phyloP scores from a whole-genome alignment of 129 eudicot genomes.

The Scalesia atractyloides region DNA sequence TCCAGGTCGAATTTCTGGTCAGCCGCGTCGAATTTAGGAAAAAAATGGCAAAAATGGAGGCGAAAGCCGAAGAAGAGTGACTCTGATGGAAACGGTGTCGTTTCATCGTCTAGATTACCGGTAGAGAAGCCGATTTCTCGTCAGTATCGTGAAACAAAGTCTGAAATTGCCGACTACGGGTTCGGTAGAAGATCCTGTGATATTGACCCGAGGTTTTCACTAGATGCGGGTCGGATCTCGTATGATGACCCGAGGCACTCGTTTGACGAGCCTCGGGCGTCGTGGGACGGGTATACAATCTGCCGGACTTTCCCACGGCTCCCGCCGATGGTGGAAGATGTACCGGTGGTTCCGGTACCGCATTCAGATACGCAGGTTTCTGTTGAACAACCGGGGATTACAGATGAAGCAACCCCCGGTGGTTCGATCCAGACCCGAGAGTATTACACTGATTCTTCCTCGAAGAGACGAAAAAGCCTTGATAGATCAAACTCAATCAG shows the following conservation, averaged over 20 bases:
- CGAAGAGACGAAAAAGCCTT: conserved; percentile 80
- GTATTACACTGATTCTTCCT: conserved; percentile 88
- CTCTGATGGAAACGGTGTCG: conserved; percentile 35
- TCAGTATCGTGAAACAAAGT: conserved; percentile 73
- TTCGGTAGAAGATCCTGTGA: conserved; percentile 91
- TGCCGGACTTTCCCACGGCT: conserved; percentile 71
- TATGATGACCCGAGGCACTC: conserved; percentile 86
- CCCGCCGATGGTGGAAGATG: conserved; percentile 88
- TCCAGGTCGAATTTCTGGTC: conserved; percentile 66
- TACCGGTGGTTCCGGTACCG: conserved; percentile 45
- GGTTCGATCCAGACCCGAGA: conserved; percentile 81
- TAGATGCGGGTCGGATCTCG: conserved; percentile 84
- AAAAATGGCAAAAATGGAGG: conserved; percentile 88
- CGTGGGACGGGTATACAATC: conserved; percentile 84
- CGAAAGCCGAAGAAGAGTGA: conserved; percentile 67
- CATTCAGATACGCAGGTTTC: conserved; percentile 67
- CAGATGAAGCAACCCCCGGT: conserved; percentile 62
- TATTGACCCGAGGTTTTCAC: conserved; percentile 80
- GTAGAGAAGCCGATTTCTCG: conserved; percentile 60
- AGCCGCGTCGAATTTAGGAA: conserved; percentile 85
- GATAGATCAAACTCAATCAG: conserved; percentile 85
- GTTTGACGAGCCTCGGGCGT: conserved; percentile 93
- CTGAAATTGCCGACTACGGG: conserved; percentile 93
- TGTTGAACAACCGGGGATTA: conserved; percentile 44
- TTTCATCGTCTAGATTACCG: conserved; percentile 53